Evolutionary conservation across 805 yeast species (phyloP).

Genomic region (Cyberlindnera misumaiensis): DNA sequence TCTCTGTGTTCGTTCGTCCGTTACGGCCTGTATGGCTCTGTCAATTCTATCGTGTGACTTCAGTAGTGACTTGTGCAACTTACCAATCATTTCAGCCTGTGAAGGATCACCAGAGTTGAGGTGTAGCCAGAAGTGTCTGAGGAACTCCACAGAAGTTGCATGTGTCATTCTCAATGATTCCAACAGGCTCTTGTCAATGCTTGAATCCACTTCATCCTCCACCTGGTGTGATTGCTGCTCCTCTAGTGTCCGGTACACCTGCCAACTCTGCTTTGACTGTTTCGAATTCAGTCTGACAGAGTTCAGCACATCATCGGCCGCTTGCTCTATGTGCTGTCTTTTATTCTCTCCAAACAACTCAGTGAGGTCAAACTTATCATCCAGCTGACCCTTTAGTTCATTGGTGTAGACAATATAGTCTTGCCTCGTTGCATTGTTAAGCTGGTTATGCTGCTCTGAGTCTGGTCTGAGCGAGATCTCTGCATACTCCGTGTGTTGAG

Average conservation of each 20-base stretch:
- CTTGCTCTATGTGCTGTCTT: slow-evolving; percentile 31
- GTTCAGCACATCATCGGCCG: slow-evolving; percentile 37
- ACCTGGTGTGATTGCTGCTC: slow-evolving; percentile 21
- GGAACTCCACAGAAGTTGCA: slow-evolving; percentile 67
- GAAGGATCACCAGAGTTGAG: slow-evolving; percentile 43
- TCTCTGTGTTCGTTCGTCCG: slow-evolving; percentile 22
- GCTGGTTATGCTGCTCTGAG: slow-evolving; percentile 10
- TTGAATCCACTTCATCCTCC: slow-evolving; percentile 25
- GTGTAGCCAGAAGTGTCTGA: slow-evolving; percentile 69
- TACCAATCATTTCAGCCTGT: slow-evolving; percentile 36
- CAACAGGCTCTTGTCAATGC: slow-evolving; percentile 29
- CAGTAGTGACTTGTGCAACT: slow-evolving; percentile 39
- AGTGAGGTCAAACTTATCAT: slow-evolving; percentile 22
- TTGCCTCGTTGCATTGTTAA: slow-evolving; percentile 13
- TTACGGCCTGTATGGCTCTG: slow-evolving; percentile 27
- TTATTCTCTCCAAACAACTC: slow-evolving; percentile 21
- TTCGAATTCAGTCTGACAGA: slow-evolving; percentile 49
- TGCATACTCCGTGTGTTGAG: slow-evolving; percentile 43
- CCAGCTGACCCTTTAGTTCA: slow-evolving; percentile 13
- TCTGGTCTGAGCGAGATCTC: slow-evolving; percentile 28
- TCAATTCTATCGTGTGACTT: slow-evolving; percentile 42
- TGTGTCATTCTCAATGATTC: slow-evolving; percentile 57
- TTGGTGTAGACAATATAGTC: slow-evolving; percentile 20
- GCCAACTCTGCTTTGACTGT: slow-evolving; percentile 45
- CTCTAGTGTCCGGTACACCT: slow-evolving; percentile 20